A percentile compares a stretch with the other conserved stretches of the same genome.
phyloP scores from a whole-genome alignment of 495 filamentous ascomycete species.

The Penicillium canariense region DNA sequence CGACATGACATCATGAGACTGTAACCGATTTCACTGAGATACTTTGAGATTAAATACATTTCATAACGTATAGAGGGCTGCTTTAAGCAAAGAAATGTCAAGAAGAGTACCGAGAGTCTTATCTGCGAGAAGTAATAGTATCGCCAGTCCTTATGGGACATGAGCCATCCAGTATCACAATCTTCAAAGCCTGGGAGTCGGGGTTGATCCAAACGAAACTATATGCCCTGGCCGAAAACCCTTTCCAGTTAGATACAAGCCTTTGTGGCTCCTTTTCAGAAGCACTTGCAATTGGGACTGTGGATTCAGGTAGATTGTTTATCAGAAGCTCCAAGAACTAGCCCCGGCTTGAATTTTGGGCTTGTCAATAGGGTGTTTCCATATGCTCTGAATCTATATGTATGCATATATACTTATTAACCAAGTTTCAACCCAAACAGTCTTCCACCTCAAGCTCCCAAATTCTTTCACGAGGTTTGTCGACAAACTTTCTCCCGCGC shows the following conservation, averaged over 20 bases:
- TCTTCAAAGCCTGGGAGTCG: neutral
- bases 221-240: neutral
- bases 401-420: neutral
- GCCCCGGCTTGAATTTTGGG: too few species aligned
- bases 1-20: neutral
- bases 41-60: neutral
- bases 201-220: too few species aligned
- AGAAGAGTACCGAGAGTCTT: neutral
- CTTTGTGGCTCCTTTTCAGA: too few species aligned
- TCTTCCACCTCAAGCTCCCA: neutral
- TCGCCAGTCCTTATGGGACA: neutral
- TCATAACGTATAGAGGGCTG: neutral
- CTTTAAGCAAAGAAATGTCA: neutral
- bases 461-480: conserved; percentile 8
- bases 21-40: too few species aligned
- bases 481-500: conserved; percentile 49
- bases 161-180: neutral
- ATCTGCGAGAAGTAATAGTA: neutral
- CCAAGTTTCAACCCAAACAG: neutral
- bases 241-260: neutral
- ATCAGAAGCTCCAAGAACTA: too few species aligned
- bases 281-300: too few species aligned
- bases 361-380: neutral
- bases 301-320: too few species aligned
- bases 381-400: neutral